Base-by-base conservation (phyloP, 2,329 filamentous ascomycete genomes). In the Dothistroma septosporum region DNA sequence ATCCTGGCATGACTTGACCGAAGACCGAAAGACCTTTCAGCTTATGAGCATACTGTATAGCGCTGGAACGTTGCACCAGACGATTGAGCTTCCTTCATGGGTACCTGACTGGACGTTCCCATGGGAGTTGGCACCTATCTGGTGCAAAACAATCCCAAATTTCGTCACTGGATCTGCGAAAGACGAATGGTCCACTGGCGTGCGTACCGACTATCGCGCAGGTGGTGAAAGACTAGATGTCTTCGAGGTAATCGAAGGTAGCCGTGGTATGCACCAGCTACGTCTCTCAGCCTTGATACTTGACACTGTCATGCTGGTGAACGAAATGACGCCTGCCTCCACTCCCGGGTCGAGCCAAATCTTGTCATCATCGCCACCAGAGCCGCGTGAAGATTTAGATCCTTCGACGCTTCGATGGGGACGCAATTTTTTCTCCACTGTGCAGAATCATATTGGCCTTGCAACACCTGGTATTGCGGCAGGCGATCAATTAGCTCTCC, bases 1-100 rank as follows among this genome's bases (percentile, higher is more conserved):
- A 24, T 58, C 54, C 1, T 66, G 64, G 58, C 68, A 70, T 49
- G 60, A 59, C 12, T 54, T 71, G 21, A 65, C 55, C 22, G 68
- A 68, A n/a, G 50, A 60, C 57, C 61, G 54, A 35, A 72, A 58
- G 56, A 71, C 61, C 2, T 66, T 63, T 28, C 71, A 65, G 64
- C 67, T 65, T 28, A 71, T 66, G 70, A 71, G 64, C 62, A 70
- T 72, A 41, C 22, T 72, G 21, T 72, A 71, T 59, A 71, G 69
- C 49, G 69, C 69, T 12, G 70, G 70, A 5, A 53, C 55, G 19
- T 64, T 72, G 11, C 70, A 72, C 54, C 70, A 72, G 46, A 65
- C 69, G 66, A 54, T 61, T 57, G 55, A 69, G 33, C 64, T 74
- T 19, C 70, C 72, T 1, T 72, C 70, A 8, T 76, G 72, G 73